Evolutionary conservation across 2,329 filamentous ascomycete species (phyloP), one percentile per base, ranked within the genome.

Genomic region (Exophiala xenobiotica): DNA sequence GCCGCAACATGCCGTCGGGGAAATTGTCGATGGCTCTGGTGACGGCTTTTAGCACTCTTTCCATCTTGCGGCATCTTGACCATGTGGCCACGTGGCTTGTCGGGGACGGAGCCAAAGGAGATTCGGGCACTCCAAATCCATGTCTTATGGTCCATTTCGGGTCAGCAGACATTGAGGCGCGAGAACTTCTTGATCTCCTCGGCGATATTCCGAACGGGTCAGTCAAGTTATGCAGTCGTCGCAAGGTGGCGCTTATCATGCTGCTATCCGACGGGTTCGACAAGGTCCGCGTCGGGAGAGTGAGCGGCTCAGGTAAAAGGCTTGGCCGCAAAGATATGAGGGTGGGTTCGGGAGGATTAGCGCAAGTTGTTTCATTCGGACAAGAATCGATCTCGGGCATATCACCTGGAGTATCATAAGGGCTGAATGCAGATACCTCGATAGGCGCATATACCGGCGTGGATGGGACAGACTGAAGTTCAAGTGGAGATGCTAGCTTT

Each of bases 371-470:
- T 31, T 49, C 16, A 16, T 38, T 20, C 19, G 45, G 16, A 22
- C 12, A 19, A 22, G 51, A 53, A 9, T 49, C 35, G 12, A 46
- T 46, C 9, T 24, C 26, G 18, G 52, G 39, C 4, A 45, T 18
- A 11, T 58, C 49, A 4, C 27, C 46, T 9, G 59, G 59, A n/a
- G 51, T 60, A 31, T 58, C 55, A 29, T 58, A 55, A 3, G 59
- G 55, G 44, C 57, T 60, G 51, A 60, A 60, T 20, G 53, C 48
- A 8, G 59, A 60, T 8, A 60, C 37, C 35, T 61, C 59, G n/a
- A 40, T 6, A 14, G 22, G 19, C 9, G 18, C 18, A 35, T 50
- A 37, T 27, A 48, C 33, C 23, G 59, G 57, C 18, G 55, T 60
- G 2, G 46, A 46, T n/a, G 54, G 57, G 16, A 12, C 9, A 29